phyloP scores from a whole-genome alignment of 2,329 filamentous ascomycete genomes.

The Lasiodiplodia sp. region DNA sequence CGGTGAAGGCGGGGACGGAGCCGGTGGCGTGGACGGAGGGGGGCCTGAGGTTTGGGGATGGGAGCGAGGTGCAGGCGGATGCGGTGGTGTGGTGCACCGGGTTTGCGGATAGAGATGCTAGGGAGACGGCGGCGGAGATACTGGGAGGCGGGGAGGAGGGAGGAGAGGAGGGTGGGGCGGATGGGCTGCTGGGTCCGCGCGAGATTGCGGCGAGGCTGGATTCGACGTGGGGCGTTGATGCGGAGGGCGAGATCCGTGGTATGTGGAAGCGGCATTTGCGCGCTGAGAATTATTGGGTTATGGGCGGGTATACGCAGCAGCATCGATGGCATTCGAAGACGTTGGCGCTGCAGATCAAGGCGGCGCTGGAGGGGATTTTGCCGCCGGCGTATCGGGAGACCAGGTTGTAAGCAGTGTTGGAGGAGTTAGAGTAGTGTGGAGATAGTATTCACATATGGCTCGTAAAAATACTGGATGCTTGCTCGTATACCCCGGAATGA shows the following conservation, averaged over 20 bases:
- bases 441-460: too few species aligned
- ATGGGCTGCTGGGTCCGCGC: slow-evolving; percentile 35
- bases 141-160: slow-evolving; percentile 31
- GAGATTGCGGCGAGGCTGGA: slow-evolving; percentile 46
- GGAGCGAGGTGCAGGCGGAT: slow-evolving; percentile 51
- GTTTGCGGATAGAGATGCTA: slow-evolving; percentile 51
- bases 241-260: slow-evolving; percentile 37
- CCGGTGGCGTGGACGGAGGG: slow-evolving; percentile 47
- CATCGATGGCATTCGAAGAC: slow-evolving; percentile 20
- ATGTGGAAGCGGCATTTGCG: slow-evolving; percentile 24
- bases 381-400: slow-evolving; percentile 12
- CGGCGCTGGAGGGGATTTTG: slow-evolving; percentile 3
- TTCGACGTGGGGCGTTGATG: slow-evolving; percentile 51
- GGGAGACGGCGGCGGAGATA: slow-evolving; percentile 37
- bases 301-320: slow-evolving; percentile 24
- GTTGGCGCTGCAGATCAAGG: slow-evolving; percentile 16
- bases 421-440: too few species aligned
- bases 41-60: slow-evolving; percentile 54
- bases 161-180: neutral
- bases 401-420: neutral
- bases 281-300: neutral
- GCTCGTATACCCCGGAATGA: too few species aligned
- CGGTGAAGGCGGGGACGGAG: slow-evolving; percentile 43
- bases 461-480: too few species aligned
- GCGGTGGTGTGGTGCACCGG: slow-evolving; percentile 57